phyloP scores from a whole-genome alignment of 495 filamentous ascomycete species.

The Aspergillus funiculosus region DNA sequence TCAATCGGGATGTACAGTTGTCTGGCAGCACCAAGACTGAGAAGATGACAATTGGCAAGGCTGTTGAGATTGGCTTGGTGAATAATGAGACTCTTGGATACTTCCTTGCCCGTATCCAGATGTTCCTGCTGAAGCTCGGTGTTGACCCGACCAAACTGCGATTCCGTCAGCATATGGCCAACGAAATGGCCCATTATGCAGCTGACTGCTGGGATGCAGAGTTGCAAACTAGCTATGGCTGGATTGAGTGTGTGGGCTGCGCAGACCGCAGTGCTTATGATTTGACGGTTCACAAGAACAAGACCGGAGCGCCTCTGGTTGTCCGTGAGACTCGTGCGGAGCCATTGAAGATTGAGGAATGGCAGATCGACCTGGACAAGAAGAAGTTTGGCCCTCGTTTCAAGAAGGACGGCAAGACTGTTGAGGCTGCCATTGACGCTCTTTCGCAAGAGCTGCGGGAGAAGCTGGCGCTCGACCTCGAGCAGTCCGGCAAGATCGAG shows the following conservation, averaged over 20 bases:
- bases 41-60: constrained; percentile 61
- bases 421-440: constrained; percentile 62
- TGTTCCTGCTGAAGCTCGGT: constrained; percentile 66
- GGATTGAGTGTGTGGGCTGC: constrained; percentile 84
- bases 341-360: constrained; percentile 65
- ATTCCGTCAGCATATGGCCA: constrained; percentile 80
- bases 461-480: constrained; percentile 59
- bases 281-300: constrained; percentile 70
- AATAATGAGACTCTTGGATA: constrained; percentile 88
- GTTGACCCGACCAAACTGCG: constrained; percentile 66
- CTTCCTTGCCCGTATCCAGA: constrained; percentile 72
- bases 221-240: constrained; percentile 70
- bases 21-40: constrained; percentile 58
- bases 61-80: constrained; percentile 60
- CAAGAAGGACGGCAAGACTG: constrained; percentile 72
- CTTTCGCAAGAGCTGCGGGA: constrained; percentile 65
- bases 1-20: constrained; percentile 67
- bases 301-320: constrained; percentile 68
- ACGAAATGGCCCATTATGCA: constrained; percentile 82
- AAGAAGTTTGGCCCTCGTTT: constrained; percentile 77
- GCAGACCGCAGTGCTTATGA: constrained; percentile 80
- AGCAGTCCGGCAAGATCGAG: constrained; percentile 58
- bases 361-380: constrained; percentile 70
- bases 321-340: constrained; percentile 63
- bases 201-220: constrained; percentile 84